Evolutionary conservation across 2,329 filamentous ascomycete species (phyloP).

Genomic region (Cryphonectria carpinicola): DNA sequence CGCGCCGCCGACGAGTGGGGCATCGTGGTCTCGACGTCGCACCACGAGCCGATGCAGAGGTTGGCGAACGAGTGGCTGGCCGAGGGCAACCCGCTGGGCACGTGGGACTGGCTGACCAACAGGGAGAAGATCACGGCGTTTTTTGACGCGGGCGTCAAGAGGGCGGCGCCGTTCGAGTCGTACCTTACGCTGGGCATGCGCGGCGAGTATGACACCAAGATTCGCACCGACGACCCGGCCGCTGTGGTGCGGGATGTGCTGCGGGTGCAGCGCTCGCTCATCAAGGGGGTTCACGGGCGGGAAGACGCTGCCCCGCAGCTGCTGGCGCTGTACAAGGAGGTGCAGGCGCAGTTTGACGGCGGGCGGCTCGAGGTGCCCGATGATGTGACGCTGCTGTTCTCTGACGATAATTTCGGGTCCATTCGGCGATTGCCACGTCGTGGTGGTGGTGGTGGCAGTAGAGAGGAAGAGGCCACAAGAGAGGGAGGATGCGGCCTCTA

Average conservation of each 20-base stretch:
- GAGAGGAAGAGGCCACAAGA: slow-evolving; percentile 50
- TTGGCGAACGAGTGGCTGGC: slow-evolving; percentile 54
- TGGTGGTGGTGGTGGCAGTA: slow-evolving; percentile 53
- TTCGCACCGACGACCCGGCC: slow-evolving; percentile 55
- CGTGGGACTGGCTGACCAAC: slow-evolving; percentile 65
- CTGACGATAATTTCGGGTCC: slow-evolving; percentile 67
- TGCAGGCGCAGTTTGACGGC: slow-evolving; percentile 64
- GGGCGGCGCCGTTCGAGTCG: slow-evolving; percentile 60
- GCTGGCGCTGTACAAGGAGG: slow-evolving; percentile 69
- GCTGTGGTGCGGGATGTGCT: slow-evolving; percentile 58
- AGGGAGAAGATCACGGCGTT: slow-evolving; percentile 57
- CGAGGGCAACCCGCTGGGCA: slow-evolving; percentile 45
- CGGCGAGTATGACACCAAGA: slow-evolving; percentile 59
- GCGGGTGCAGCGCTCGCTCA: slow-evolving; percentile 55
- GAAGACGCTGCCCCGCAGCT: slow-evolving; percentile 52
- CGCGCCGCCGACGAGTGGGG: slow-evolving; percentile 64
- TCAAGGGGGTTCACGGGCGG: slow-evolving; percentile 54
- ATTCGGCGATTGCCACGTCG: slow-evolving; percentile 59
- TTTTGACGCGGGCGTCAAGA: slow-evolving; percentile 58
- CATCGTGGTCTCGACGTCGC: slow-evolving; percentile 66
- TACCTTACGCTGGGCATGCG: slow-evolving; percentile 65
- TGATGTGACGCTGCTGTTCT: slow-evolving; percentile 64
- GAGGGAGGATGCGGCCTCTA: slow-evolving; percentile 62
- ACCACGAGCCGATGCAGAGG: slow-evolving; percentile 69
- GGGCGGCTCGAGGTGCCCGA: slow-evolving; percentile 60